Evolutionary conservation across 2,329 filamentous ascomycete genomes (phyloP), one percentile per base, ranked within the genome.

Genomic region (Curvularia sp.): DNA sequence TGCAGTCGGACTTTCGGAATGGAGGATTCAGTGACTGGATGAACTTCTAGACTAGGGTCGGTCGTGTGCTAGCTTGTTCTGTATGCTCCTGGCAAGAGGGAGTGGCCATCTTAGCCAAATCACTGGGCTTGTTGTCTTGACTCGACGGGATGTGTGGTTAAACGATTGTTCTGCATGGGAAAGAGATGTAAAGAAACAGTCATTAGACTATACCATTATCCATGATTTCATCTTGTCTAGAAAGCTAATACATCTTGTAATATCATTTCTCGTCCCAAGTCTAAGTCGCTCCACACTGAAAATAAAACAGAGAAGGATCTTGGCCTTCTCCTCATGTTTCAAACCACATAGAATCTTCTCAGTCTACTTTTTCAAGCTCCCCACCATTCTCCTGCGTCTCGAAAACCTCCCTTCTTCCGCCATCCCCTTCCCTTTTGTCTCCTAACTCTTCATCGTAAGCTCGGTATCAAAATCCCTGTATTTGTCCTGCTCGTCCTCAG

Each of bases 391-490:
- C 19, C 46, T 54, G 4, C 23, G 28, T 9, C 34, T 55, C 8
- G 8, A 19, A 7, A 52, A 27, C 4, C 4, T 38, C 8, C 25
- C 10, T 1, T 43, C 53, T 13, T 28, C 39, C 3, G 13, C 12
- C 2, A 5, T 23, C 8, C 27, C 6, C 13, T 5, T 30, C 8
- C 7, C 55, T n/a, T 34, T 21, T 7, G 19, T 34, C 0, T 19
- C 41, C 3, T 46, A 28, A 9, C 12, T 25, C 0, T 39, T 46
- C 12, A 39, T 27, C 9, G 25, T 25, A 15, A 23, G 39, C 6
- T 36, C 19, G 5, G 27, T 18, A 5, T 39, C 50, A 23, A n/a
- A 15, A 43, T 58, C 51, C 12, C 34, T 49, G 7, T 59, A 57
- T 9, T 13, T 39, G 4, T 49, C 51, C 9, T 18, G 18, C 19